A percentile compares a stretch with the other conserved stretches of the same genome.
These are phyloP conservation scores for Kwoniella mangroviensis DNA, from an alignment of 768 basidiomycete species.

Conservation along the genomic window DNA sequence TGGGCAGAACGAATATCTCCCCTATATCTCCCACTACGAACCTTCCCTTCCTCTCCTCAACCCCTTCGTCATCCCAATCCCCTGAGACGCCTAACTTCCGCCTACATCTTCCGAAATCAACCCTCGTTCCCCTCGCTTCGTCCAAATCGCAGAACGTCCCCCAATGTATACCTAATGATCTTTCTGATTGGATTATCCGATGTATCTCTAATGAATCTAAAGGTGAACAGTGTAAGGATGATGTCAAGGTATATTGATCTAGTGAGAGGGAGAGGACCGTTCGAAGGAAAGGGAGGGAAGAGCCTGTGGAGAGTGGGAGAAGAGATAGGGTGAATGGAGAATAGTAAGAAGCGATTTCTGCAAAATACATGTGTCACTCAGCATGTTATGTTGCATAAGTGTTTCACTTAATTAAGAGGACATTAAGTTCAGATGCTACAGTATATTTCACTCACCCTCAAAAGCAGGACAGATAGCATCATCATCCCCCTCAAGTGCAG, in stretches of 20 bases:
- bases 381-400: too few relatives aligned
- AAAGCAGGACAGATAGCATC: constrained; percentile 56
- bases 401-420: background rate
- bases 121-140: constrained; percentile 47
- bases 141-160: constrained; percentile 51
- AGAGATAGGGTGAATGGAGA: constrained; percentile 48
- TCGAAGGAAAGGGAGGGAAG: constrained; percentile 55
- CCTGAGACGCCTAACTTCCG: constrained; percentile 28
- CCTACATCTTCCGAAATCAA: constrained; percentile 47
- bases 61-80: constrained; percentile 31
- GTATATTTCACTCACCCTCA: constrained; percentile 29
- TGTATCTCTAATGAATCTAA: constrained; percentile 48
- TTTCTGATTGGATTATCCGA: constrained; percentile 31
- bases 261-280: constrained; percentile 54
- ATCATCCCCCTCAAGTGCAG: constrained; percentile 42
- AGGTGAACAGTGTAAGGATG: constrained; percentile 48
- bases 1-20: constrained; percentile 40
- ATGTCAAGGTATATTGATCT: constrained; percentile 56
- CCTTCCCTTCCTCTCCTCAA: constrained; percentile 28
- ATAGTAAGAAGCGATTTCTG: constrained; percentile 53
- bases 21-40: constrained; percentile 49
- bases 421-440: background rate
- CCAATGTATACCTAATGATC: constrained; percentile 51
- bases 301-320: constrained; percentile 55
- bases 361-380: too few relatives aligned